These are phyloP conservation scores for Funneliformis geosporum DNA, from an alignment of 192 early-diverging fungal genomes.

Conservation along the genomic window DNA sequence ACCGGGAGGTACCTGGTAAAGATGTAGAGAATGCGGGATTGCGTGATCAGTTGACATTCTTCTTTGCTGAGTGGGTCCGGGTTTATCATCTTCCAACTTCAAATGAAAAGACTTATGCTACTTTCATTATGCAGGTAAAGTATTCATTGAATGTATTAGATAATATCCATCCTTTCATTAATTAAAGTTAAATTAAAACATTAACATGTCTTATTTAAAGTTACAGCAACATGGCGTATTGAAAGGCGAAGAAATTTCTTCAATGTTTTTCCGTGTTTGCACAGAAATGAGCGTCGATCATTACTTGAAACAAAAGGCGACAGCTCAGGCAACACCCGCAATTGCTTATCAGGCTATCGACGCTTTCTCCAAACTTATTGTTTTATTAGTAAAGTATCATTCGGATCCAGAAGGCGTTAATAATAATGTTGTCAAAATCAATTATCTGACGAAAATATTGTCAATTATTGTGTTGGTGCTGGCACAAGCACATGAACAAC, in stretches of 20 bases:
- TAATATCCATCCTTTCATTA: neutral
- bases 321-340: slow-evolving; percentile 46
- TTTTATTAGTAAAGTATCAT: slow-evolving; percentile 78
- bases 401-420: slow-evolving; percentile 58
- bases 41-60: slow-evolving; percentile 59
- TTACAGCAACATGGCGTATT: slow-evolving; percentile 78
- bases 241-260: slow-evolving; percentile 71
- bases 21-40: slow-evolving; percentile 56
- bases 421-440: slow-evolving; percentile 56
- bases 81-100: slow-evolving; percentile 71
- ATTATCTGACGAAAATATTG: slow-evolving; percentile 78
- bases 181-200: neutral
- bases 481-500: slow-evolving; percentile 83
- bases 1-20: slow-evolving; percentile 44
- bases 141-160: neutral
- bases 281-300: slow-evolving; percentile 82
- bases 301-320: slow-evolving; percentile 63
- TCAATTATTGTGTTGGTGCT: slow-evolving; percentile 83
- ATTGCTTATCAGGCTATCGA: slow-evolving; percentile 83
- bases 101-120: slow-evolving; percentile 65
- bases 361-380: slow-evolving; percentile 87
- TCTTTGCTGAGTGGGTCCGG: slow-evolving; percentile 86
- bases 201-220: slow-evolving; percentile 37
- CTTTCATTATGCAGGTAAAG: slow-evolving; percentile 59
- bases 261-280: slow-evolving; percentile 89